A percentile compares a stretch with the other conserved stretches of the same genome.
These are phyloP conservation scores for Helianthus annuus DNA, from an alignment of 129 eudicot genomes.

Conservation along the genomic window HanXRQr2.0-SUNRISE NC_035435.2:168607488-168607987, in stretches of 20 bases:
- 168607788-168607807: constrained; percentile 61
- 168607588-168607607: too few relatives aligned
- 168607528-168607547: too few relatives aligned
- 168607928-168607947: constrained; percentile 25
- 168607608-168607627: too few relatives aligned
- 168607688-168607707: not conserved
- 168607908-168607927: constrained; percentile 21
- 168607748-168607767: constrained; percentile 62
- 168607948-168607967: constrained; percentile 36
- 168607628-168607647: not conserved
- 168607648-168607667: not conserved
- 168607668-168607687: not conserved
- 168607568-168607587: too few relatives aligned
- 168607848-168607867: constrained; percentile 20
- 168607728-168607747: constrained; percentile 49
- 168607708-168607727: not conserved
- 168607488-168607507: too few relatives aligned
- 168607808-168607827: constrained; percentile 43
- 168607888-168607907: constrained; percentile 12
- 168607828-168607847: constrained; percentile 18
- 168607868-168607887: not conserved
- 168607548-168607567: too few relatives aligned
- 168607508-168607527: too few relatives aligned
- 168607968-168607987: not conserved
- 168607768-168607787: constrained; percentile 52